These are phyloP conservation scores for Margaritispora aquatica DNA, from an alignment of 495 filamentous ascomycete species.

Conservation along the genomic window DNA sequence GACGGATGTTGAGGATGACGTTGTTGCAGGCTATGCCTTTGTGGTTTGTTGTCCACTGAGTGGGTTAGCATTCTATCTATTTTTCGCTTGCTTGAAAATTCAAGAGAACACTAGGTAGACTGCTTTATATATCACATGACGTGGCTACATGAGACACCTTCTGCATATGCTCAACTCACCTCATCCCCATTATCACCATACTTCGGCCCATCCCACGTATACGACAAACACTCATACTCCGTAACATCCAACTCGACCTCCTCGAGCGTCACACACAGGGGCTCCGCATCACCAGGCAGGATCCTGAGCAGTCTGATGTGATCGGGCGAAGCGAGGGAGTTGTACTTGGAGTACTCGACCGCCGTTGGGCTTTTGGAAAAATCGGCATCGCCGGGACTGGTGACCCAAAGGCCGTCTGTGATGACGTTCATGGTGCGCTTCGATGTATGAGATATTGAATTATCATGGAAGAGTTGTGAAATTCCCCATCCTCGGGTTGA, in stretches of 20 bases:
- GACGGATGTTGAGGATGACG: background rate
- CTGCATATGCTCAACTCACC: background rate
- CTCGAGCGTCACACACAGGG: background rate
- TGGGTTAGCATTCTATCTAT: background rate
- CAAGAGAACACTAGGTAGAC: too few species aligned
- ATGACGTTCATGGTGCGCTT: background rate
- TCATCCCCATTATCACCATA: background rate
- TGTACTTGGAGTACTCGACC: background rate
- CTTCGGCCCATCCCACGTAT: conserved; percentile 1
- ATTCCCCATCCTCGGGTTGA: background rate
- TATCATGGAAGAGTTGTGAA: background rate
- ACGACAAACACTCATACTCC: background rate
- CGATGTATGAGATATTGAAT: background rate
- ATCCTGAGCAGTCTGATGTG: background rate
- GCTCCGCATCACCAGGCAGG: background rate
- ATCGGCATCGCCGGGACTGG: background rate
- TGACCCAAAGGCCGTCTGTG: background rate
- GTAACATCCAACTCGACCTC: background rate
- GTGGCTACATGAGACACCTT: too few species aligned
- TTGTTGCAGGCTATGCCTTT: background rate
- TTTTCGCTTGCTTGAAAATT: too few species aligned
- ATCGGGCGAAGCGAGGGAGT: background rate
- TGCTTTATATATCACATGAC: too few species aligned
- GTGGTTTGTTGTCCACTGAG: background rate
- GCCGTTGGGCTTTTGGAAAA: background rate